Base-by-base conservation (phyloP, 2,329 filamentous ascomycete species). In the Exophiala xenobiotica region DNA sequence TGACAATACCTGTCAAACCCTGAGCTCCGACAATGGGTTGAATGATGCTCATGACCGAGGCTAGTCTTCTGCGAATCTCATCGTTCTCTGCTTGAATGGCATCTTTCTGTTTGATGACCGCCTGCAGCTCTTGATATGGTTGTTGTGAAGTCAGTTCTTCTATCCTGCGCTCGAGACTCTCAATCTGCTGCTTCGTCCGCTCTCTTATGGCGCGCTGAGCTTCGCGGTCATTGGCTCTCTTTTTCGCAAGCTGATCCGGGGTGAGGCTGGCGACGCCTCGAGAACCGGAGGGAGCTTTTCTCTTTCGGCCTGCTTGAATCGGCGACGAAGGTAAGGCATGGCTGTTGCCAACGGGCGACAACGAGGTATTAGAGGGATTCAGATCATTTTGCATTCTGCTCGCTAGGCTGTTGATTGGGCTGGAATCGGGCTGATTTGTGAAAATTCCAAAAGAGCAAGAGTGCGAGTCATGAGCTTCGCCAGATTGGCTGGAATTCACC, bases 141-240 rank as follows among this genome's bases (percentile, higher is more conserved):
- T 91, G 84, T 70, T 90, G 86, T 51, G 80, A 85, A 51, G 87
- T 88, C 60, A 95, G 77, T 56, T 92, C 87, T 49, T 80, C 77
- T 55, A 95, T 90, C 56, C 81, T 78, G 54, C 77, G 77, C 68
- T 93, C 87, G 53, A 93, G 75, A 5, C 71, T 74, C 65, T 92
- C 87, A 61, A 93, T 93, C 68, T 88, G 86, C 51, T 83, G 81
- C 71, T 86, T 89, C 22, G 88, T 93, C 49, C 89, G 82, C 72
- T 92, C 87, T 35, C 89, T 80, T 53, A 95, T 93, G 31, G 88
- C 88, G 42, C 89, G 81, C 68, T 95, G 89, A 23, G 89, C 90
- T 68, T 95, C 88, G 51, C 89, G 84, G 67, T 95, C 89, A 79
- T 96, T 96, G 64, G 89, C 88, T 58, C 91, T 80, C 75, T 96